phyloP scores from a whole-genome alignment of 352 stramenopile genomes.

The Pythium rhizo-oryzae region DNA sequence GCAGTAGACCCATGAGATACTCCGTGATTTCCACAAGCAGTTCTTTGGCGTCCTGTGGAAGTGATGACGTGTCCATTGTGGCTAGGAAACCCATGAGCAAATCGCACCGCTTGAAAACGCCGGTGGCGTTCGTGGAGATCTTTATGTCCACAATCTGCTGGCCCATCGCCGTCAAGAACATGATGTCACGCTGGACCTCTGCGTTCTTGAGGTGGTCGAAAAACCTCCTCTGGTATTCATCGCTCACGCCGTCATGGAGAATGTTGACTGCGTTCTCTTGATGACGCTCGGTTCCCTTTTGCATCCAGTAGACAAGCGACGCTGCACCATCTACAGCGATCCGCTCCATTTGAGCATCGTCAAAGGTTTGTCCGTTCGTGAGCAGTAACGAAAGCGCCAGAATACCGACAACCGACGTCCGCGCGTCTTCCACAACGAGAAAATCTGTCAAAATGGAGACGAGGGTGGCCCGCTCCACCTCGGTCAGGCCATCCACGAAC shows the following conservation, averaged over 20 bases:
- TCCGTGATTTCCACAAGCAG: slow-evolving; percentile 63
- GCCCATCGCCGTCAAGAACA: slow-evolving; percentile 65
- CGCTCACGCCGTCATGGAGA: slow-evolving; percentile 64
- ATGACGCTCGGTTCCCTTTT: slow-evolving; percentile 81
- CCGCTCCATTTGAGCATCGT: slow-evolving; percentile 67
- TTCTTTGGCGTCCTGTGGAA: slow-evolving; percentile 58
- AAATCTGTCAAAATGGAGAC: slow-evolving; percentile 75
- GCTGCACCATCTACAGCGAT: slow-evolving; percentile 69
- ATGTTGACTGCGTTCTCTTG: slow-evolving; percentile 82
- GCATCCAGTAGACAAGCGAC: slow-evolving; percentile 83
- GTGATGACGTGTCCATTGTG: slow-evolving; percentile 39
- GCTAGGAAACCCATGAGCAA: slow-evolving; percentile 60
- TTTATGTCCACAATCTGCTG: slow-evolving; percentile 77
- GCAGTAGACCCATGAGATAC: slow-evolving; percentile 44
- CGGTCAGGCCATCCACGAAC: slow-evolving; percentile 56
- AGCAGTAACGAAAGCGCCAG: slow-evolving; percentile 69
- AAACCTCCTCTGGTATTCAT: slow-evolving; percentile 46
- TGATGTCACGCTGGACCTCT: slow-evolving; percentile 52
- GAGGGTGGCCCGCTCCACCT: slow-evolving; percentile 55
- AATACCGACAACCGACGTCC: slow-evolving; percentile 75
- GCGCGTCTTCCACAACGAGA: slow-evolving; percentile 63
- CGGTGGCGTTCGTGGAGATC: slow-evolving; percentile 46
- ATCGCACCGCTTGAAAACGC: slow-evolving; percentile 69
- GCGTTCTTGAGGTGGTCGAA: slow-evolving; percentile 60
- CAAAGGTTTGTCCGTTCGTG: slow-evolving; percentile 56